Conservation (phyloP, 495 filamentous ascomycete species). For the Chaetomidium leptoderma region DNA sequence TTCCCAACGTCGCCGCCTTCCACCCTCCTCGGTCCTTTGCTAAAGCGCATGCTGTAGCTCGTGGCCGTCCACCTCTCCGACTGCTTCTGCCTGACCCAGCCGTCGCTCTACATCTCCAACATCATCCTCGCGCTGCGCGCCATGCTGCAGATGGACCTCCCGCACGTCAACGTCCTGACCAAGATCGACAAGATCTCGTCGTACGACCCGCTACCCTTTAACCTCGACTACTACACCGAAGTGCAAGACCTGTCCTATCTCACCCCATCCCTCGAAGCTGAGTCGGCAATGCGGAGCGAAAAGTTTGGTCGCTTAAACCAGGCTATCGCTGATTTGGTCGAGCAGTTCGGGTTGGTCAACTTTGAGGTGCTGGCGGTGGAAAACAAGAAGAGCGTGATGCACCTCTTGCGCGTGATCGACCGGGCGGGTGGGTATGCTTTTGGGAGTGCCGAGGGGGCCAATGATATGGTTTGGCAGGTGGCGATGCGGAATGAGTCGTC, state of each 20-base stretch:
- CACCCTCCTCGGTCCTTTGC: not conserved
- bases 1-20: not conserved
- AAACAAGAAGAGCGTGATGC: slow-evolving; percentile 94
- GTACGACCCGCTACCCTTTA: slow-evolving; percentile 82
- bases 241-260: slow-evolving; percentile 90
- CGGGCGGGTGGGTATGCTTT: slow-evolving; percentile 90
- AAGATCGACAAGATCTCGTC: slow-evolving; percentile 86
- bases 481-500: slow-evolving; percentile 83
- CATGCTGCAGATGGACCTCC: slow-evolving; percentile 96
- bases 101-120: slow-evolving; percentile 90
- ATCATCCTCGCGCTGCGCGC: slow-evolving; percentile 86
- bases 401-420: slow-evolving; percentile 78
- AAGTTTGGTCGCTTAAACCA: slow-evolving; percentile 82
- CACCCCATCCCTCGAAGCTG: slow-evolving; percentile 65
- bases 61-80: slow-evolving; percentile 88
- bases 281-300: slow-evolving; percentile 52
- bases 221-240: slow-evolving; percentile 94
- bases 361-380: slow-evolving; percentile 96
- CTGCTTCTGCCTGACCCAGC: slow-evolving; percentile 83
- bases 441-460: slow-evolving; percentile 82
- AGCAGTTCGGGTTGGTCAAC: slow-evolving; percentile 80
- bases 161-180: slow-evolving; percentile 90
- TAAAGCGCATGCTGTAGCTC: slow-evolving; percentile 52
- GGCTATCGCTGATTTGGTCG: slow-evolving; percentile 79
- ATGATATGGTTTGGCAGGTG: slow-evolving; percentile 91